Evolutionary conservation across 768 basidiomycete species (phyloP).

Genomic region (Mycena leptocephala): DNA sequence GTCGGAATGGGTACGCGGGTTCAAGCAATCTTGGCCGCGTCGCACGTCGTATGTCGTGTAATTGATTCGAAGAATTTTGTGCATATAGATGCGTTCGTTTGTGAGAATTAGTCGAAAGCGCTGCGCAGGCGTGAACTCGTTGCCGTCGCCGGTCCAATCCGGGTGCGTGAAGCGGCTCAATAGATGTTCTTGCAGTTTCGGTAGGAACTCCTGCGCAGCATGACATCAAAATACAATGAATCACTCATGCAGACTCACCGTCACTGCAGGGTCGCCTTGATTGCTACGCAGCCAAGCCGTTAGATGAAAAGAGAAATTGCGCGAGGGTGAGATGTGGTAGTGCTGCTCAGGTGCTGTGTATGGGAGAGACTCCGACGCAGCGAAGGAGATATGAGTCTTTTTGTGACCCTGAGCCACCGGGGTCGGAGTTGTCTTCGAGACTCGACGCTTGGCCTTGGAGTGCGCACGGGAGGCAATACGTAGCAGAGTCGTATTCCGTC

Average conservation of each 20-base stretch:
- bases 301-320: constrained; percentile 23
- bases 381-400: not conserved
- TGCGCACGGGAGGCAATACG: not conserved
- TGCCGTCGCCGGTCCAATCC: constrained; percentile 26
- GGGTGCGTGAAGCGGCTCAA: constrained; percentile 6
- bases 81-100: constrained; percentile 40
- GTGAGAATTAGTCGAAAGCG: not conserved
- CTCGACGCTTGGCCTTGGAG: not conserved
- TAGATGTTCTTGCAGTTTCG: constrained; percentile 37
- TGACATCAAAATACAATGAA: not conserved
- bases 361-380: constrained; percentile 20
- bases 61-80: constrained; percentile 48
- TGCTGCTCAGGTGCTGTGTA: constrained; percentile 27
- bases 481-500: constrained; percentile 1
- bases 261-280: not conserved
- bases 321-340: constrained; percentile 28
- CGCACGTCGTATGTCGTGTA: constrained; percentile 45
- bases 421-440: not conserved
- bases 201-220: constrained; percentile 35
- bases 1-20: constrained; percentile 45
- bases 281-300: constrained; percentile 6
- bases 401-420: not conserved
- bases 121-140: constrained; percentile 9
- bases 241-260: not conserved
- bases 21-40: constrained; percentile 50